Base-by-base conservation (phyloP, 1,284 basidiomycete species). In the Austroboletus novae-zelandiae region DNA sequence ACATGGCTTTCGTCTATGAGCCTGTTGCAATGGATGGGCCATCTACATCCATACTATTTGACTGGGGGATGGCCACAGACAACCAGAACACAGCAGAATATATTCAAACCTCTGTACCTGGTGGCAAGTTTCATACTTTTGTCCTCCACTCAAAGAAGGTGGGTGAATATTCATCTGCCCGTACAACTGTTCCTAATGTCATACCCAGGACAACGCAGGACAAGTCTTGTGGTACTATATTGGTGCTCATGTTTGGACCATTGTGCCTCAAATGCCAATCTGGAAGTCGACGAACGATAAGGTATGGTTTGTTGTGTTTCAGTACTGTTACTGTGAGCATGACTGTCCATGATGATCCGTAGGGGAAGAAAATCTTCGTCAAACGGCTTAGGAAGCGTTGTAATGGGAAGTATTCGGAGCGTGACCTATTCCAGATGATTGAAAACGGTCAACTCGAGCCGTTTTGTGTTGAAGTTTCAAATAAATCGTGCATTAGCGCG, bases 1-100 rank as follows among this genome's bases (percentile, higher is more conserved):
- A 75, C 25, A 58, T 75, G 50, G 77, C 73, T 0, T 84, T 83
- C 53, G 41, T 81, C 9, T 73, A 75, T 44, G 74, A 80, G 50
- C 82, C 83, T 0, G 67, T 81, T 35, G 67, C 79, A 20, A 68
- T 81, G 23, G 81, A 84, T 46, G 71, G 67, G 1, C 66, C 69
- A 4, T 55, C 55, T 2, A 64, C 60, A 15, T 75, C 76, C 5
- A 73, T 75, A 52, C 56, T 83, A 23, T 68, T 84, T 43, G 78
- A 79, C 54, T 84, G 81, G 80, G 74, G 75, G 27, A 62, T 60
- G 2, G 50, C 50, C 9, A 48, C 58, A 23, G 65, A 64, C 7
- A 77, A 75, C 49, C 53, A 57, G 27, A 58, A 52, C 1, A 61
- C 74, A 1, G 53, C 55, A 30, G 46, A 54, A 7, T 75, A 74